Evolutionary conservation across 2,329 filamentous ascomycete genomes (phyloP), one percentile per base, ranked within the genome.

Genomic region (Leptosphaerulina australis): DNA sequence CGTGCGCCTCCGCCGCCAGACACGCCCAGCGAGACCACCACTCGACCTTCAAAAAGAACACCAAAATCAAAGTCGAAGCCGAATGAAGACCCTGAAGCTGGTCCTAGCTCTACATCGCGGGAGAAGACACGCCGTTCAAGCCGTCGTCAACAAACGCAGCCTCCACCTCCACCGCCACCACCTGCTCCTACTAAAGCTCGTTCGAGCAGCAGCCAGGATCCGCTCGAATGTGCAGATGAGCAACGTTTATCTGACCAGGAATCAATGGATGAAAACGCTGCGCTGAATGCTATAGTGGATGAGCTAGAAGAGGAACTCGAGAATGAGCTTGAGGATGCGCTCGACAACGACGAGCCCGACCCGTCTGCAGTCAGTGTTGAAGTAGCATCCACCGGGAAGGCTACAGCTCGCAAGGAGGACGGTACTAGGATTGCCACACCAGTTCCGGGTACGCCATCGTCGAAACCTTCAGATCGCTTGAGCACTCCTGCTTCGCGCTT

Each of bases 211-310:
- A 61, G 60, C 24, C 68, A 68, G 33, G 85, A 88, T 61, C 86
- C 88, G 2, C 78, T 97, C 3, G 94, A 97, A 74, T 97, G 93
- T 71, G 92, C 91, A 6, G 93, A 97, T 68, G 93, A 97, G 75
- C 88, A 88, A 69, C 90, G 90, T 44, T 74, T 97, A 10, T 87
- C 86, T 11, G 88, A 89, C 26, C 85, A 87, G 11, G 87, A 90
- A 12, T 86, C 87, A 2, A 77, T 86, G 46, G 85, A 85, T 12
- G 87, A 89, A 24, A 77, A 77, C 7, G 75, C 76, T 10, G 76
- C 88, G 5, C 76, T 97, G 40, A 90, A 96, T 70, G 86, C 90
- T 17, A 88, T 97, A 53, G 87, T 97, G n/a, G 91, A 92, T 51
- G 90, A 95, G 60, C 77, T 97, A 1, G 91, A 97, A 47, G 90